Conservation (phyloP, 1,284 basidiomycete species). For the Earliella scabrosa region DNA sequence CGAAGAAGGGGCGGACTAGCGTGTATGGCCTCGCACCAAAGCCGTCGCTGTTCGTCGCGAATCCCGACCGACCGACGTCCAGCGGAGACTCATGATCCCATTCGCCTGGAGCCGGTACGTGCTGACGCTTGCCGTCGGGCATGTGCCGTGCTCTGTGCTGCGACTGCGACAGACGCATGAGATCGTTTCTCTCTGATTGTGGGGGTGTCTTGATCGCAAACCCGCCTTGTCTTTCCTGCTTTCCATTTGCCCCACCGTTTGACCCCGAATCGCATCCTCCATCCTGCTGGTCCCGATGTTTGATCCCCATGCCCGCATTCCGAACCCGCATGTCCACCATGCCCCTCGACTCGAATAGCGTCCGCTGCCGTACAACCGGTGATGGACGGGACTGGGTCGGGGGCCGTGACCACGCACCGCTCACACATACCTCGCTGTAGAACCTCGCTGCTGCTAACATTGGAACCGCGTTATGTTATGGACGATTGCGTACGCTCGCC, state of each 20-base stretch:
- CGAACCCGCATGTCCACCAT: not conserved
- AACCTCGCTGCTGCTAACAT: slow-evolving; percentile 19
- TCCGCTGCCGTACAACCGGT: not conserved
- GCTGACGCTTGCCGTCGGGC: no score
- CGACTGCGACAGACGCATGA: no score
- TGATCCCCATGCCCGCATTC: not conserved
- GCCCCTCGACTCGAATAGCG: not conserved
- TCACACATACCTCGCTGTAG: not conserved
- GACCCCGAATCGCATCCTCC: no score
- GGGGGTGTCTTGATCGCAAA: not conserved
- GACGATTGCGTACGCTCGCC: slow-evolving; percentile 17
- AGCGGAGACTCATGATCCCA: slow-evolving; percentile 15
- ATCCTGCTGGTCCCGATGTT: no score
- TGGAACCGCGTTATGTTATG: slow-evolving; percentile 14
- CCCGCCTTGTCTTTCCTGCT: not conserved
- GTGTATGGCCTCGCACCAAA: slow-evolving; percentile 60
- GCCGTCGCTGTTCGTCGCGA: slow-evolving; percentile 61
- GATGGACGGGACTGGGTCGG: slow-evolving; percentile 10
- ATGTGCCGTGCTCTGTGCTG: no score
- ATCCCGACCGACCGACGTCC: slow-evolving; percentile 49
- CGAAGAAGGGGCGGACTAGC: slow-evolving; percentile 39
- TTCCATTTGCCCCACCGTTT: no score
- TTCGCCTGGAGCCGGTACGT: no score
- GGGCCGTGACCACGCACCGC: not conserved
- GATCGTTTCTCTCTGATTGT: no score